A percentile compares a stretch with the other conserved stretches of the same genome.
Conservation (phyloP, 2,329 filamentous ascomycete species). For the Uncinocarpus reesii region DNA sequence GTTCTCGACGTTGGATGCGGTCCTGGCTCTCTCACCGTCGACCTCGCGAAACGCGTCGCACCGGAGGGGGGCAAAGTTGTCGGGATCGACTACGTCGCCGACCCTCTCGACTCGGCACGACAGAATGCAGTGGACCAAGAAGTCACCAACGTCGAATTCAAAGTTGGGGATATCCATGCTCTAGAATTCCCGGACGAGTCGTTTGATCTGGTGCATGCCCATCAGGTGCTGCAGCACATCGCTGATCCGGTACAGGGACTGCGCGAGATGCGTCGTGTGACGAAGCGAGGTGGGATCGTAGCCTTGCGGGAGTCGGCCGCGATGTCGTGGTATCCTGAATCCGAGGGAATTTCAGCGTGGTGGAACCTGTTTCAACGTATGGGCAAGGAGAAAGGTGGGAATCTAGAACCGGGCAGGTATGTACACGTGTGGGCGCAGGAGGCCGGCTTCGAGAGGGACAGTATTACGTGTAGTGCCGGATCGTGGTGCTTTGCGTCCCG, state of each 20-base stretch:
- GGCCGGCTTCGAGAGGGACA: conserved; percentile 25
- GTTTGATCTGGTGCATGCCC: conserved; percentile 52
- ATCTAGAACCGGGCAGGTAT: conserved; percentile 10
- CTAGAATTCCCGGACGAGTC: conserved; percentile 37
- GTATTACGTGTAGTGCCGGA: conserved; percentile 25
- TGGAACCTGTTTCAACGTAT: background rate
- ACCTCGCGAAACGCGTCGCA: conserved; percentile 29
- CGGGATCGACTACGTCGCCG: conserved; percentile 27
- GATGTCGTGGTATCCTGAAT: conserved; percentile 27
- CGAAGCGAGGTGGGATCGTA: conserved; percentile 43
- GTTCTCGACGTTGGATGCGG: conserved; percentile 39
- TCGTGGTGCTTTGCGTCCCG: conserved; percentile 29
- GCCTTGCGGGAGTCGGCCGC: conserved; percentile 37
- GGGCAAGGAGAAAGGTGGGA: conserved; percentile 7
- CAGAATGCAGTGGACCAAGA: conserved; percentile 23
- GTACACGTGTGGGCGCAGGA: conserved; percentile 30
- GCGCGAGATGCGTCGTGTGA: conserved; percentile 46
- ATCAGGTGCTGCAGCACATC: conserved; percentile 51
- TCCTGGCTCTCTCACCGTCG: conserved; percentile 36
- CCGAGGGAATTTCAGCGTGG: conserved; percentile 6
- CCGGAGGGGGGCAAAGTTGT: conserved; percentile 33
- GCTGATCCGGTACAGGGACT: conserved; percentile 42
- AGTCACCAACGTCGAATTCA: conserved; percentile 29
- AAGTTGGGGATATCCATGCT: conserved; percentile 32
- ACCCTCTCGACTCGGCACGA: conserved; percentile 26